Evolutionary conservation across 768 basidiomycete species (phyloP), one percentile per base, ranked within the genome.

Genomic region (Lentinula detonsa): DNA sequence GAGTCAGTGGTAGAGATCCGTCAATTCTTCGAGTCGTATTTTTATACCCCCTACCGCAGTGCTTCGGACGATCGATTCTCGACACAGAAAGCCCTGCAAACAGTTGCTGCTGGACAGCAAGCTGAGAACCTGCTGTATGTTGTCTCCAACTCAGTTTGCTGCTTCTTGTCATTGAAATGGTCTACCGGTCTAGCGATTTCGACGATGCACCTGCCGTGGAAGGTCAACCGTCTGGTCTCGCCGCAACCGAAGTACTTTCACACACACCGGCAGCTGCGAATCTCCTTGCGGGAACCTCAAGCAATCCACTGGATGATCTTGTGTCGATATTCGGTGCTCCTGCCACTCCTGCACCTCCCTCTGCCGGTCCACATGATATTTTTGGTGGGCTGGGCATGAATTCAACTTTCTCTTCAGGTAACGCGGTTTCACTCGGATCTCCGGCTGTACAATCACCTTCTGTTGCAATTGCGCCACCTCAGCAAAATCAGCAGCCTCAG

Each of bases 271-370:
- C 88, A 18, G 87, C 87, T 4, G 86, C 85, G 16, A 91, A 81
- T 64, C 79, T 92, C 33, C 78, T 94, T 15, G 80, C 87, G 2
- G 90, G 90, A 4, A 88, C 90, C 28, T 93, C 93, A 13, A 82
- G 82, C 62, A 97, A 97, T 70, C 95, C 95, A 1, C 78, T 96
- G 48, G 94, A 96, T 72, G 94, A 97, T 71, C 81, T 97, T 10
- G 93, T 95, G 23, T 95, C 93, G 7, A 91, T 97, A 65, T 97
- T 97, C 70, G 68, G 76, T 68, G 68, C 77, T 64, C 70, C 75
- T 63, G 72, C 74, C 21, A 69, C 67, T 59, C 69, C 40, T 68
- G 62, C 58, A 64, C n/a, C 53, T 65, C 28, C 67, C 65, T 60
- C 67, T 21, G 45, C 67, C 28, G 48, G 48, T 34, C 48, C 62